phyloP scores from a whole-genome alignment of 148 eudicot species.

The Fagopyrum tataricum region DNA sequence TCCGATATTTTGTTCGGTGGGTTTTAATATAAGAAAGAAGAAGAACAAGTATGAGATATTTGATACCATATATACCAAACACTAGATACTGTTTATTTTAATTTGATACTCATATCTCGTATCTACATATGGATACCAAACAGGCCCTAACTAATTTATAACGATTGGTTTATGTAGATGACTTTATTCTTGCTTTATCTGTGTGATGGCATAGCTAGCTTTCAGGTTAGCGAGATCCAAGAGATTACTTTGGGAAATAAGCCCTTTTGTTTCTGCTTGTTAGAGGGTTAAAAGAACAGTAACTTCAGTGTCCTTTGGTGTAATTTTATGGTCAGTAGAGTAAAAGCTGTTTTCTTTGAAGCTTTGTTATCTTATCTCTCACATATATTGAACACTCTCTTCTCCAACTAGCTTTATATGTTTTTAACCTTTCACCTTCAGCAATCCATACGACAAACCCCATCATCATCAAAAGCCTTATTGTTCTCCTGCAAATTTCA shows the following conservation, averaged over 20 bases:
- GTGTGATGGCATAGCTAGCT: background rate
- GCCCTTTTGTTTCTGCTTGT: background rate
- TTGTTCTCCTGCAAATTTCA: slow-evolving; percentile 5
- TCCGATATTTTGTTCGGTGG: too few relatives aligned
- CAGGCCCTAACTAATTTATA: too few relatives aligned
- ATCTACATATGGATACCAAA: too few relatives aligned
- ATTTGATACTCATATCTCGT: too few relatives aligned
- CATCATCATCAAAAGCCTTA: slow-evolving; percentile 4
- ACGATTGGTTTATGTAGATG: background rate
- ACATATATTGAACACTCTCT: background rate
- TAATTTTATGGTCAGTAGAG: slow-evolving; percentile 3
- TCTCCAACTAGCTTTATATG: background rate
- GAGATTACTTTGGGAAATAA: background rate
- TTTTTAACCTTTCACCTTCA: background rate
- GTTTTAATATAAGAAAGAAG: too few relatives aligned
- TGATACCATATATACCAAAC: too few relatives aligned
- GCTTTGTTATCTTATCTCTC: background rate
- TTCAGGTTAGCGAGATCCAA: slow-evolving; percentile 9
- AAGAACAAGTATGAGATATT: too few relatives aligned
- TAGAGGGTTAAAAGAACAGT: slow-evolving; percentile 11
- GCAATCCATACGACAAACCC: background rate
- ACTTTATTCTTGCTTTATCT: slow-evolving; percentile 2
- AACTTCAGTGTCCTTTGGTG: slow-evolving; percentile 3
- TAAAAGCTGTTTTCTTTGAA: background rate
- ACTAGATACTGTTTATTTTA: too few relatives aligned